phyloP scores from a whole-genome alignment of 768 basidiomycete species.

The Agaricus subrufescens region DNA sequence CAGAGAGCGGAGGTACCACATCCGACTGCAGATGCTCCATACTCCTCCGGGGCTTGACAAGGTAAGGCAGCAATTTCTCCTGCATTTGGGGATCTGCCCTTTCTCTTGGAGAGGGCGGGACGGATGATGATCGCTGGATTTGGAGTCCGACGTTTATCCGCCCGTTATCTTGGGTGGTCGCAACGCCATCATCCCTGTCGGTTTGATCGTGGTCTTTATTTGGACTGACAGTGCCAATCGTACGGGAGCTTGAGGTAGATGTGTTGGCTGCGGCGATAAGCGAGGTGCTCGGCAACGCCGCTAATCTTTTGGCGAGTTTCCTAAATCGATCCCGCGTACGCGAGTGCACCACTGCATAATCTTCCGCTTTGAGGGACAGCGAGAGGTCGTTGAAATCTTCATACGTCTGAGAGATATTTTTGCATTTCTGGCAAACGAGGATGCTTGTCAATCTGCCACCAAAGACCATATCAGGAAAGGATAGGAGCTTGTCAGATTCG shows the following conservation, averaged over 20 bases:
- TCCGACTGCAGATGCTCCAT: slow-evolving; percentile 10
- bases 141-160: background rate
- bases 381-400: slow-evolving; percentile 96
- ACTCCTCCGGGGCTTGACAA: slow-evolving; percentile 11
- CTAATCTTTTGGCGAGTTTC: slow-evolving; percentile 64
- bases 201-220: background rate
- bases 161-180: no score
- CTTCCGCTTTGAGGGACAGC: slow-evolving; percentile 80
- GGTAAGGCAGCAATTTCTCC: slow-evolving; percentile 7
- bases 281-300: slow-evolving; percentile 27
- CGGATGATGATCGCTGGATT: slow-evolving; percentile 11
- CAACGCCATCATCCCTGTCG: background rate
- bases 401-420: slow-evolving; percentile 86
- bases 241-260: background rate
- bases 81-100: slow-evolving; percentile 11
- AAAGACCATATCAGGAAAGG: slow-evolving; percentile 88
- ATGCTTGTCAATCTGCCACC: slow-evolving; percentile 86
- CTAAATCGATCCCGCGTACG: slow-evolving; percentile 77
- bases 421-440: slow-evolving; percentile 92
- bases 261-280: background rate
- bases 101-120: slow-evolving; percentile 14
- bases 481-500: slow-evolving; percentile 41
- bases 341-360: slow-evolving; percentile 49
- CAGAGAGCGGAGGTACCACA: background rate
- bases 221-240: background rate